A percentile compares a stretch with the other conserved stretches of the same genome.
Conservation (phyloP, 2,329 filamentous ascomycete species). For the Cercospora sp. region DNA sequence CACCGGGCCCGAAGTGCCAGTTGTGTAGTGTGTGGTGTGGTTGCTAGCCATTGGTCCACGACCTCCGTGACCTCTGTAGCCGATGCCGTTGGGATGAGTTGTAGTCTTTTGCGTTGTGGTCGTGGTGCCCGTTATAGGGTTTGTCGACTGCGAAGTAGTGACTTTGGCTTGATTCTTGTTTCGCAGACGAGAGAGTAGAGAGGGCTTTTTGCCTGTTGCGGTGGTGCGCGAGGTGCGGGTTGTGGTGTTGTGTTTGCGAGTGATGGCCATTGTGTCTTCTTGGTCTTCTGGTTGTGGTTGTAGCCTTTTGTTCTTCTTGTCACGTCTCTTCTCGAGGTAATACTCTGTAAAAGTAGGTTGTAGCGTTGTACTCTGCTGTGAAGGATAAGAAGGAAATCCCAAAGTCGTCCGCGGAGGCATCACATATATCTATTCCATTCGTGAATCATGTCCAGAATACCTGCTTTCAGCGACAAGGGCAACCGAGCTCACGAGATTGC, state of each 20-base stretch:
- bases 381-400: conserved; percentile 8
- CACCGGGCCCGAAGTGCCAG: conserved; percentile 42
- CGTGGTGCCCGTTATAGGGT: conserved; percentile 45
- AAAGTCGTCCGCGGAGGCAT: conserved; percentile 5
- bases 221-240: conserved; percentile 28
- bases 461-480: background rate
- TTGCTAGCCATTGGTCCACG: conserved; percentile 30
- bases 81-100: conserved; percentile 33
- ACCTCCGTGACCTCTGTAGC: conserved; percentile 31
- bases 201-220: conserved; percentile 47
- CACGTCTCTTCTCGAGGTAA: background rate
- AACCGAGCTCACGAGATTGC: background rate
- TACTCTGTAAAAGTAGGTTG: conserved; percentile 8
- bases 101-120: conserved; percentile 38
- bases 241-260: conserved; percentile 4
- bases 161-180: conserved; percentile 45
- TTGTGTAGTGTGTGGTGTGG: conserved; percentile 29
- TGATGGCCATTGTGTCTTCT: conserved; percentile 8
- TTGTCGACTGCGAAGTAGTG: conserved; percentile 47
- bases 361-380: background rate
- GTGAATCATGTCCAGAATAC: conserved; percentile 3
- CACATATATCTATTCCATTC: conserved; percentile 6
- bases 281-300: background rate
- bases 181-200: conserved; percentile 57
- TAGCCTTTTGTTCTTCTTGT: background rate